Evolutionary conservation across 1,284 basidiomycete species (phyloP), one percentile per base, ranked within the genome.

Genomic region (Inonotus hispidus): DNA sequence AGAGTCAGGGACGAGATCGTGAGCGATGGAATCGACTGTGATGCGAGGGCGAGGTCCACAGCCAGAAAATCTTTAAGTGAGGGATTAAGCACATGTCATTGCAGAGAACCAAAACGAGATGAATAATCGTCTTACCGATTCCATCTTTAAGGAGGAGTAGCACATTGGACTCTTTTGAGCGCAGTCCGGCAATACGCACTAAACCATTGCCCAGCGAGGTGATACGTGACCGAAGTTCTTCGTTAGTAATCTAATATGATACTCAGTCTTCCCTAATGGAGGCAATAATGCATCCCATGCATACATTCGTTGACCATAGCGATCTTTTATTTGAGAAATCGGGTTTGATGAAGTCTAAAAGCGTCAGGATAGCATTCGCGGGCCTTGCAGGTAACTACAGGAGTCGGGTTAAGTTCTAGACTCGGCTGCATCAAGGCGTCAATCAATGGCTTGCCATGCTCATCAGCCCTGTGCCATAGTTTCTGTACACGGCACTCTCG

Each of bases 401-500:
- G 23, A 59, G 29, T n/a, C 19, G 19, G 21, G 46, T 37, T 46
- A 53, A 59, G 38, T 53, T 59, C 21, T 8, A 58, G 19, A 45
- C 27, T 37, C 32, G 45, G n/a, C 39, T 54, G n/a, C 59, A 39
- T 16, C 21, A 58, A 1, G 14, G 6, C 41, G 35, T 27, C 11
- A 14, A 25, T 49, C 19, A 11, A 58, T 25, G 46, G 77, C 82
- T 68, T 71, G 88, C 90, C 73, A 88, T 80, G 61, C 86, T 88
- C 80, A 88, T 81, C 61, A 89, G 76, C 4, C 89, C 89, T 25
- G 88, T 91, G 10, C 84, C 80, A 77, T 92, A 92, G 75, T 92
- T 92, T 68, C 90, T 83, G 71, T 91, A 91, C 6, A 90, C 77
- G 1, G 90, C 86, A 68, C 88, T 91, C 72, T 92, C 88, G 29